Percentiles rank a stretch among this genome's conserved stretches.
Conservation (phyloP, 2,329 filamentous ascomycete genomes). For the Fusarium sp. region DNA sequence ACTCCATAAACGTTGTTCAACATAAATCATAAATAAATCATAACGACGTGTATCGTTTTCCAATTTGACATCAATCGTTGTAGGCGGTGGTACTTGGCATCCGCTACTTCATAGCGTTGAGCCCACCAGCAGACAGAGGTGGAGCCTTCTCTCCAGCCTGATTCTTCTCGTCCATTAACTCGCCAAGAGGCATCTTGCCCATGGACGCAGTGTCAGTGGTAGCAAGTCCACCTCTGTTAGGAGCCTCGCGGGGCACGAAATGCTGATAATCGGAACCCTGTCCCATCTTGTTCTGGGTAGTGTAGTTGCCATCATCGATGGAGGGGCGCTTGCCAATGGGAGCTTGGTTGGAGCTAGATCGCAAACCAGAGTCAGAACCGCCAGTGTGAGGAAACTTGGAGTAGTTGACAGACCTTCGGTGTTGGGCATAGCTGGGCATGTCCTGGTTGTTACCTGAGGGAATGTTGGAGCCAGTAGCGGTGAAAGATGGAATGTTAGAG, state of each 20-base stretch:
- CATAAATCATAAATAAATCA: not conserved
- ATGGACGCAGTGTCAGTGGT: not conserved
- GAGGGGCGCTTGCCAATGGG: not conserved
- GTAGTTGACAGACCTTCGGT: not conserved
- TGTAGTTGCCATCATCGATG: conserved; percentile 13
- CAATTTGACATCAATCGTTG: no score
- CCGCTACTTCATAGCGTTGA: conserved; percentile 12
- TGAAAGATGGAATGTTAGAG: not conserved
- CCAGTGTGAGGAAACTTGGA: conserved; percentile 1
- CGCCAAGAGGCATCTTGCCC: conserved; percentile 2
- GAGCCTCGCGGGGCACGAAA: not conserved
- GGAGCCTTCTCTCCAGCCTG: conserved; percentile 2
- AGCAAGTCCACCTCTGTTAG: conserved; percentile 2
- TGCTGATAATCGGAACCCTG: not conserved
- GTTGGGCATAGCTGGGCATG: not conserved
- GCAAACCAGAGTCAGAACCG: not conserved
- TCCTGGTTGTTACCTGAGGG: not conserved
- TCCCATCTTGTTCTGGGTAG: conserved; percentile 4
- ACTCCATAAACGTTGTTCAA: not conserved
- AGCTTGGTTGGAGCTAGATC: not conserved
- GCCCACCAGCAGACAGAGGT: not conserved
- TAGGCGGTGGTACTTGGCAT: accelerated
- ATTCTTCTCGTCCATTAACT: conserved; percentile 6
- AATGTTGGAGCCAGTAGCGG: not conserved
- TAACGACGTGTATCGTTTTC: not conserved